Evolutionary conservation across 805 yeast genomes (phyloP).

Genomic region (Metschnikowia similis): DNA sequence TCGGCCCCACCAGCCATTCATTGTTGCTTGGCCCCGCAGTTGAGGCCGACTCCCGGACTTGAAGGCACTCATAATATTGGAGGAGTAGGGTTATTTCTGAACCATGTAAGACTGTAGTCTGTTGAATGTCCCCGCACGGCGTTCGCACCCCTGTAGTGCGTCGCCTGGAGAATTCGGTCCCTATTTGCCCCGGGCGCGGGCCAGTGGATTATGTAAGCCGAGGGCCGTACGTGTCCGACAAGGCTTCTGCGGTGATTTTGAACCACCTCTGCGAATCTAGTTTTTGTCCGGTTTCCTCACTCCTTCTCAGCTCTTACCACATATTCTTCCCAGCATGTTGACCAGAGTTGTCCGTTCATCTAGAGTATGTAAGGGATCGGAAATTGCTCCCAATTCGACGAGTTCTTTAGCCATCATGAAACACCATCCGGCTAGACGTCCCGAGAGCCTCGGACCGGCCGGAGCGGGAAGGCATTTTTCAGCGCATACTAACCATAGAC

Average conservation of each 20-base stretch:
- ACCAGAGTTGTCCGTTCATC: slow-evolving; percentile 42
- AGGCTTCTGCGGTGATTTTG: slow-evolving; percentile 10
- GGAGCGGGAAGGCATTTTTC: neutral
- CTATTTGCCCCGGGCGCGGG: slow-evolving; percentile 6
- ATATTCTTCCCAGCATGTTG: slow-evolving; percentile 27
- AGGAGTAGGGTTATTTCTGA: too few relatives aligned
- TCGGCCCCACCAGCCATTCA: neutral
- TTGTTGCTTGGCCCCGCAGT: neutral
- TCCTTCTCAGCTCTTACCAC: slow-evolving; percentile 6
- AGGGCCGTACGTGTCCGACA: slow-evolving; percentile 22
- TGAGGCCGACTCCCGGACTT: neutral
- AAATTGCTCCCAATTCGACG: neutral
- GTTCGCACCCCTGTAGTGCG: slow-evolving; percentile 4
- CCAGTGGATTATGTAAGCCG: slow-evolving; percentile 16
- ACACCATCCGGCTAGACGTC: neutral
- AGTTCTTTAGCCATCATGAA: too few relatives aligned
- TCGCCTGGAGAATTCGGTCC: neutral
- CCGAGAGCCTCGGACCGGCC: neutral
- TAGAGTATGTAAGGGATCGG: slow-evolving; percentile 31
- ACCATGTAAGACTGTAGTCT: too few relatives aligned
- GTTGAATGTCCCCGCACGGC: neutral
- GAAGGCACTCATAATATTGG: too few relatives aligned
- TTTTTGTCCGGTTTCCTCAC: slow-evolving; percentile 1
- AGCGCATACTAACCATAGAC: slow-evolving; percentile 25
- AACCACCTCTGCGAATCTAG: slow-evolving; percentile 8